Conservation (phyloP, 2,329 filamentous ascomycete genomes). For the Fusarium globosum region DNA sequence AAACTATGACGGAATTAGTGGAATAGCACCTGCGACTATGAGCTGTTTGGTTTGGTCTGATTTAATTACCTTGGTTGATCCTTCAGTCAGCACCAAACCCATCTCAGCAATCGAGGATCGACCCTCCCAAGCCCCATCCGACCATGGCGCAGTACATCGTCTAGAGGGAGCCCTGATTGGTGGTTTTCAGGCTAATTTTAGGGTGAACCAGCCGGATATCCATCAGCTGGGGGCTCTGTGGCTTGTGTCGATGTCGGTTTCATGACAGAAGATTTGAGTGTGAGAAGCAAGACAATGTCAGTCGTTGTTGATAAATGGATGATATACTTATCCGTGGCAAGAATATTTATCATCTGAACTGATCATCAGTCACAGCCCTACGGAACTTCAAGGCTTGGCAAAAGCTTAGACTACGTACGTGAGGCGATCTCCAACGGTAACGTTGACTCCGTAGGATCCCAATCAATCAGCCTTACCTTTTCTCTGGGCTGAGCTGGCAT, state of each 20-base stretch:
- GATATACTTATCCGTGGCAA: background rate
- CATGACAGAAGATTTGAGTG: background rate
- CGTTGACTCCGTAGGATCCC: background rate
- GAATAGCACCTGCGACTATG: background rate
- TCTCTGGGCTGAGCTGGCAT: background rate
- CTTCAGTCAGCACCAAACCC: conserved; percentile 21
- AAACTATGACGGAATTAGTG: background rate
- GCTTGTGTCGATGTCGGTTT: background rate
- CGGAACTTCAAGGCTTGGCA: background rate
- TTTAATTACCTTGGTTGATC: conserved; percentile 28
- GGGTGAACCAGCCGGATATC: background rate
- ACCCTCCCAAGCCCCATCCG: conserved; percentile 6
- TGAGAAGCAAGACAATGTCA: background rate
- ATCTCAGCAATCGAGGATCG: background rate
- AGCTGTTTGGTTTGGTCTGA: background rate
- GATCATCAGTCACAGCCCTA: background rate
- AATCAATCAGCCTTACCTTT: background rate
- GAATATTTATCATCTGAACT: background rate
- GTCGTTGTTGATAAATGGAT: background rate
- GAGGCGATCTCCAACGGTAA: background rate
- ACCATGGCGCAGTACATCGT: conserved; percentile 22
- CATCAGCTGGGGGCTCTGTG: background rate
- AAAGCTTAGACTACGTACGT: background rate
- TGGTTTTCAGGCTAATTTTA: conserved; percentile 18
- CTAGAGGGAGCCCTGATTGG: background rate